phyloP scores from a whole-genome alignment of 345 rosid genomes.

The Euclidium syriacum region DNA sequence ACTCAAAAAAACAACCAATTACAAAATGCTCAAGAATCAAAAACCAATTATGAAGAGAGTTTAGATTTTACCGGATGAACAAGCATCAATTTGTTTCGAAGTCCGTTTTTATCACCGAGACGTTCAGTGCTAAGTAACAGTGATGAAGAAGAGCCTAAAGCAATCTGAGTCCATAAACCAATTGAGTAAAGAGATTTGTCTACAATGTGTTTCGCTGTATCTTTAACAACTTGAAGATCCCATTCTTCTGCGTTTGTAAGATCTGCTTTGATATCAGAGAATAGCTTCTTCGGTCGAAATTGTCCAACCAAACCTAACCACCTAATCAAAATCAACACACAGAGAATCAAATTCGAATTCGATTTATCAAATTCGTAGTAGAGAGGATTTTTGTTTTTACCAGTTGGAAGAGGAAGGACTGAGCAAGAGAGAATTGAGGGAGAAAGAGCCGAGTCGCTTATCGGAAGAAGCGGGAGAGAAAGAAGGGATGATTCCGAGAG shows the following conservation, averaged over 20 bases:
- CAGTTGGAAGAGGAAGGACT: slow-evolving; percentile 48
- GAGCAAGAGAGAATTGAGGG: slow-evolving; percentile 64
- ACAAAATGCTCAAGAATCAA: background rate
- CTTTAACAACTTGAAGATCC: slow-evolving; percentile 43
- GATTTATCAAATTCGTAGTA: too few species aligned
- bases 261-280: slow-evolving; percentile 53
- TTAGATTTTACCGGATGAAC: slow-evolving; percentile 50
- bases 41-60: background rate
- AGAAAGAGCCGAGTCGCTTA: slow-evolving; percentile 59
- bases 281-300: slow-evolving; percentile 70
- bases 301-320: slow-evolving; percentile 80
- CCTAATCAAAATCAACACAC: slow-evolving; percentile 28
- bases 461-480: slow-evolving; percentile 43
- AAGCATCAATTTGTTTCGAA: slow-evolving; percentile 58
- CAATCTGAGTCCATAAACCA: slow-evolving; percentile 56
- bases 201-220: slow-evolving; percentile 55
- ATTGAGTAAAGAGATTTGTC: slow-evolving; percentile 72
- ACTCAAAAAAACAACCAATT: background rate
- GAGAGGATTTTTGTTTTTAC: slow-evolving; percentile 37
- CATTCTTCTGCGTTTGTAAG: slow-evolving; percentile 44
- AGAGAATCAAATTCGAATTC: too few species aligned
- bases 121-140: slow-evolving; percentile 48
- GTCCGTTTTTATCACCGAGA: slow-evolving; percentile 48
- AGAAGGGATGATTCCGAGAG: slow-evolving; percentile 76
- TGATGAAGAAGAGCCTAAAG: slow-evolving; percentile 44